These are phyloP conservation scores for Xylaria hypoxylon DNA, from an alignment of 2,329 filamentous ascomycete genomes.

Conservation along the genomic window DNA sequence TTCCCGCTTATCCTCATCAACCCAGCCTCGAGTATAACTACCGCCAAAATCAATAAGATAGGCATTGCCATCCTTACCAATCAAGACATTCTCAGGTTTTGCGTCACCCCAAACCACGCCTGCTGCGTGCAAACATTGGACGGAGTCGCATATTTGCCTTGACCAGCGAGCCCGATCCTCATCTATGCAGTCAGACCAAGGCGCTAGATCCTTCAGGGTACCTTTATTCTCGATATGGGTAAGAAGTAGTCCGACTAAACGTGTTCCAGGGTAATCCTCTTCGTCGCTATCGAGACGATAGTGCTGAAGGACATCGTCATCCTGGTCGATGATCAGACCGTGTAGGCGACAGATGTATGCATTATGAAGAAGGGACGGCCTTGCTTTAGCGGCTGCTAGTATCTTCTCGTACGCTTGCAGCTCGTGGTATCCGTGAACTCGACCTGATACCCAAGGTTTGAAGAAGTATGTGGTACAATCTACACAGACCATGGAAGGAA, in stretches of 20 bases:
- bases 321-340: too few species aligned
- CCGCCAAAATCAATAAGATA: slow-evolving; percentile 41
- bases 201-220: background rate
- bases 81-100: slow-evolving; percentile 32
- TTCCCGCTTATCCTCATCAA: background rate
- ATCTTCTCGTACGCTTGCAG: too few species aligned
- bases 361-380: too few species aligned
- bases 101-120: slow-evolving; percentile 29
- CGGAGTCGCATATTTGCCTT: background rate
- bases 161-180: background rate
- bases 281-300: too few species aligned
- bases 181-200: background rate
- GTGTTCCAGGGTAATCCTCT: too few species aligned
- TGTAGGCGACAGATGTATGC: too few species aligned
- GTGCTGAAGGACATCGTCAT: too few species aligned
- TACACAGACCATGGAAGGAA: too few species aligned
- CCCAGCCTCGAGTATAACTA: background rate
- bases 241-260: background rate
- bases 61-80: slow-evolving; percentile 18
- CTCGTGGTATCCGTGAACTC: too few species aligned
- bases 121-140: slow-evolving; percentile 16
- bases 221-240: background rate
- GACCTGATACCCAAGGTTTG: too few species aligned
- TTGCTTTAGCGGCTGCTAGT: too few species aligned
- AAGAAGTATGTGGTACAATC: too few species aligned